phyloP scores from a whole-genome alignment of 257 asterid genomes.

The Penstemon eatonii region DNA sequence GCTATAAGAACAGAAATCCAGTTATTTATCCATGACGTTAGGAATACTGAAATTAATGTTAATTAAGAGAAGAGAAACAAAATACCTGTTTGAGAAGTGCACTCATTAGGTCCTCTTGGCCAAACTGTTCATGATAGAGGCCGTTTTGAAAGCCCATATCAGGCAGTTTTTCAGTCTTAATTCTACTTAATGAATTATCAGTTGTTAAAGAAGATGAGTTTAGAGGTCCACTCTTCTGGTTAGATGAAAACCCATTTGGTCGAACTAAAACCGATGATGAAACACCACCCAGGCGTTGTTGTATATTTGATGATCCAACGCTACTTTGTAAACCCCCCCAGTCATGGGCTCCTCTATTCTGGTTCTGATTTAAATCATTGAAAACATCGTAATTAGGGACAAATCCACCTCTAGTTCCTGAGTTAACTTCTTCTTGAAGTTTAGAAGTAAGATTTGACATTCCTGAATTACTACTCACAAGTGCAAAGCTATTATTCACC shows the following conservation, averaged over 20 bases:
- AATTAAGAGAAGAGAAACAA: slow-evolving; percentile 17
- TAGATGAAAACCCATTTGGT: slow-evolving; percentile 38
- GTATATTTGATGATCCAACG: slow-evolving; percentile 44
- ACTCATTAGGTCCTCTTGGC: slow-evolving; percentile 82
- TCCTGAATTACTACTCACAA: slow-evolving; percentile 35
- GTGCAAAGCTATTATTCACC: slow-evolving; percentile 35
- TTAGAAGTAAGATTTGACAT: slow-evolving; percentile 36
- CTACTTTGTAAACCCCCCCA: slow-evolving; percentile 52
- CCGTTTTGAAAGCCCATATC: slow-evolving; percentile 46
- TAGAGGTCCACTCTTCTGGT: slow-evolving; percentile 40
- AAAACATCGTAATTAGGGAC: slow-evolving; percentile 47
- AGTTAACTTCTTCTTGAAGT: slow-evolving; percentile 35
- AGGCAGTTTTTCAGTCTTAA: slow-evolving; percentile 51
- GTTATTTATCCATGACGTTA: background rate
- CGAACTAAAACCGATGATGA: slow-evolving; percentile 41
- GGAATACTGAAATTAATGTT: too few relatives aligned
- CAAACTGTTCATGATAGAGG: slow-evolving; percentile 46
- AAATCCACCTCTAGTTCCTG: slow-evolving; percentile 44
- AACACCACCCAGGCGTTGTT: slow-evolving; percentile 38
- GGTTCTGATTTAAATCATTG: slow-evolving; percentile 48
- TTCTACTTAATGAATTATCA: slow-evolving; percentile 40
- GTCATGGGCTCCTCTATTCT: slow-evolving; percentile 41
- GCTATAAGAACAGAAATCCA: slow-evolving; percentile 24
- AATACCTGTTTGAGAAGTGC: slow-evolving; percentile 76
- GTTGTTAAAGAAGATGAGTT: slow-evolving; percentile 29